Conservation (phyloP, 148 eudicot species). For the Chenopodium formosanum region DNA sequence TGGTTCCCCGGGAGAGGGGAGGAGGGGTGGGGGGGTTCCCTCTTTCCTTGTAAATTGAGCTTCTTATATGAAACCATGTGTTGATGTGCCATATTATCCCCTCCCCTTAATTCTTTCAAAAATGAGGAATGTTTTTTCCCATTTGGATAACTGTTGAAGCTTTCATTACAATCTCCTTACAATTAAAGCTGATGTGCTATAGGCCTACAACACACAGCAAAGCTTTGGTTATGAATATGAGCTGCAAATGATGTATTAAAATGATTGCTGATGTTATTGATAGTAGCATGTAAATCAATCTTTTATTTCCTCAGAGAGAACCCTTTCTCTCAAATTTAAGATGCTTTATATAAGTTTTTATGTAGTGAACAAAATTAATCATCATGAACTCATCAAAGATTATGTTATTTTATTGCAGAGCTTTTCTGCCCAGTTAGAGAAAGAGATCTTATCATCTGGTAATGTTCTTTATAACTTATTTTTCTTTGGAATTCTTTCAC, state of each 20-base stretch:
- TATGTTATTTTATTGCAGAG: conserved; percentile 50
- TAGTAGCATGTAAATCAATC: neutral
- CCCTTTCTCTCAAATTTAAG: neutral
- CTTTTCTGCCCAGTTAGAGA: conserved; percentile 89
- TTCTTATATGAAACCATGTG: neutral
- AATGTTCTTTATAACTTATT: conserved; percentile 8
- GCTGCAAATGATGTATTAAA: neutral
- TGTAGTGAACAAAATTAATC: neutral
- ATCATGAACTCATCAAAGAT: neutral
- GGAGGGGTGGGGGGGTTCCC: no score
- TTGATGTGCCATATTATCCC: neutral
- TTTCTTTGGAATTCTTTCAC: neutral
- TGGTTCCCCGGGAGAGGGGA: no score
- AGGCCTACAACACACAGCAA: neutral
- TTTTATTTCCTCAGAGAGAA: neutral
- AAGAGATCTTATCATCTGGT: conserved; percentile 85
- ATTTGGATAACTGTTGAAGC: no score
- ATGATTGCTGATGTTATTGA: neutral
- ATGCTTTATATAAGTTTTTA: neutral
- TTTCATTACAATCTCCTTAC: no score
- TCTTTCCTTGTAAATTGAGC: neutral
- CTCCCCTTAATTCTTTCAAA: no score
- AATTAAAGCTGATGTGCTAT: no score
- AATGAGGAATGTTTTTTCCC: no score
- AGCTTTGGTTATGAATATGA: neutral